Evolutionary conservation across 768 basidiomycete species (phyloP), one percentile per base, ranked within the genome.

Genomic region (Amanita pseudoporphyria): DNA sequence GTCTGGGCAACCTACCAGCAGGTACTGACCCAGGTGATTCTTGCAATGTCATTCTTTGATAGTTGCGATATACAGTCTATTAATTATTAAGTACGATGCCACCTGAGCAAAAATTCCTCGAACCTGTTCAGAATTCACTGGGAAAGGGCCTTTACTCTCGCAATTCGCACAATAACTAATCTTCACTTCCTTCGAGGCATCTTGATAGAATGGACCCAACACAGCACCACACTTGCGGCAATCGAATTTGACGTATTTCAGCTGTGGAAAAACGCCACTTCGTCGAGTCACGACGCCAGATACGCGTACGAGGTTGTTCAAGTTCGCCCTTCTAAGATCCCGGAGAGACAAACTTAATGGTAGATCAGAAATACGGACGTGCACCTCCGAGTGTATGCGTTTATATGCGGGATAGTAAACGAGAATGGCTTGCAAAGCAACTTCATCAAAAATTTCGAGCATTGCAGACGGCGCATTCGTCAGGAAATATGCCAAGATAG

Each of bases 171-270:
- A 99, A 65, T 85, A 96, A 60, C 87, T 93, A 64, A 98, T 86
- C 66, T 78, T 88, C 51, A 98, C 83, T 64, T 99, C 96, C 67
- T 81, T 87, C 32, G 84, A 86, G 6, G 92, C 90, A 65, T 98
- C 96, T 71, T 99, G 96, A 64, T 92, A 95, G 72, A 98, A 98
- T 1, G 96, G 96, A 12, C 96, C 96, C 13, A 98, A 73, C 22
- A 90, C 81, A n/a, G 83, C 87, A 14, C 87, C 85, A 58, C 96
- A 99, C 64, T 95, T 97, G 49, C 78, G 77, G 66, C 96, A 99
- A 64, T 98, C 92, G 59, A 99, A 99, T 64, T 97, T 98, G 65
- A 99, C 94, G 60, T 97, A 96, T 70, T 99, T 98, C 52, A 99
- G 71, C 65, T 99, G 96, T n/a, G 96, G 96, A 67, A 98, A 98